A percentile compares a stretch with the other conserved stretches of the same genome.
Conservation (phyloP, 139 green algal genomes). For the Chloropicon primus region DNA sequence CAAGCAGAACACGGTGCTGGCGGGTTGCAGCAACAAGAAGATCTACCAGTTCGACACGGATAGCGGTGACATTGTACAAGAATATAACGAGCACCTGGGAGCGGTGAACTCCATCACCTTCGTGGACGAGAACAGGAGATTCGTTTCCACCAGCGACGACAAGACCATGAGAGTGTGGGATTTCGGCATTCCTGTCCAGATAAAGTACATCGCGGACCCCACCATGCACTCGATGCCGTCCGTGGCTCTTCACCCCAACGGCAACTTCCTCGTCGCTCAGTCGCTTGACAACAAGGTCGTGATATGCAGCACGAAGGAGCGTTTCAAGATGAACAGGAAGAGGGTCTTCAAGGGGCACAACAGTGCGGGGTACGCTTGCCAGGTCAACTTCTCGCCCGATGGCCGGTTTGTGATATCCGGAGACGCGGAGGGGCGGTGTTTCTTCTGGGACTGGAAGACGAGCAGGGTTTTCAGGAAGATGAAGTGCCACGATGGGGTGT, state of each 20-base stretch:
- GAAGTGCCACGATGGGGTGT: conserved; percentile 72
- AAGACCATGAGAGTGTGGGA: conserved; percentile 97
- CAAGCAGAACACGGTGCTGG: conserved; percentile 83
- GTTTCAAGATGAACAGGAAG: conserved; percentile 84
- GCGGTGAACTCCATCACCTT: conserved; percentile 97
- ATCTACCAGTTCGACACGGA: conserved; percentile 25
- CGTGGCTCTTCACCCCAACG: conserved; percentile 52
- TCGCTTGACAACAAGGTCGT: conserved; percentile 41
- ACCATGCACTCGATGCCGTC: conserved; percentile 89
- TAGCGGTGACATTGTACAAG: conserved; percentile 28
- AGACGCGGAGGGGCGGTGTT: conserved; percentile 75
- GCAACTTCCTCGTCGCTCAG: conserved; percentile 50
- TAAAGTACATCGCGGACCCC: conserved; percentile 71
- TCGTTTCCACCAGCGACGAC: conserved; percentile 59
- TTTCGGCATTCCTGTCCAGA: conserved; percentile 51
- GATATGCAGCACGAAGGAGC: conserved; percentile 76
- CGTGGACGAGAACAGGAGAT: conserved; percentile 63
- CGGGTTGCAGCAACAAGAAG: conserved; percentile 85
- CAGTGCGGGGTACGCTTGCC: conserved; percentile 77
- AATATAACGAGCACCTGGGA: conserved; percentile 95
- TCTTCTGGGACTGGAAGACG: conserved; percentile 96
- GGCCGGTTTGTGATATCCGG: conserved; percentile 59
- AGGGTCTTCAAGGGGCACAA: conserved; percentile 87
- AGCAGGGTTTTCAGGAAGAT: conserved; percentile 35
- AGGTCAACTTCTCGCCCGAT: conserved; percentile 62